Evolutionary conservation across 192 early-diverging fungal genomes (phyloP).

Genomic region (Jimgerdemannia flammicorona): DNA sequence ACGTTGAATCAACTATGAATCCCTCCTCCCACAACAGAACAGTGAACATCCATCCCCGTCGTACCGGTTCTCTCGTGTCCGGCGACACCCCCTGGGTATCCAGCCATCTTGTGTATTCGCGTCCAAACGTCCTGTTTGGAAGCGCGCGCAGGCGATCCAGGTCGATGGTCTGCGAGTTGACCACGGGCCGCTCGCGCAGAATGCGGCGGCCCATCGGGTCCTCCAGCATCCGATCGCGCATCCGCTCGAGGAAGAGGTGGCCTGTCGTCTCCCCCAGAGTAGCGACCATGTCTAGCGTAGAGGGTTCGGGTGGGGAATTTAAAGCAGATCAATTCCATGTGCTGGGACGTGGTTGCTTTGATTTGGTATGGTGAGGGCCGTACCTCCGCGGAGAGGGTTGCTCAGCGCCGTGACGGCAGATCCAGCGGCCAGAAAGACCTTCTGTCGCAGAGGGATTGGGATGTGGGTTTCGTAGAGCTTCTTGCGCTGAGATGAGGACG

Average conservation of each 20-base stretch:
- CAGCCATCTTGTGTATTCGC: constrained; percentile 80
- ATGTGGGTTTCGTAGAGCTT: constrained; percentile 58
- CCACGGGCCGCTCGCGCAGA: constrained; percentile 73
- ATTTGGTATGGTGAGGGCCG: not conserved
- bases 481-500: not conserved
- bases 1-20: too few relatives aligned
- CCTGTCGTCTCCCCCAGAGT: constrained; percentile 89
- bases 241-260: constrained; percentile 54
- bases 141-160: constrained; percentile 58
- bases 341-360: not conserved
- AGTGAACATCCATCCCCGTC: constrained; percentile 2
- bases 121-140: constrained; percentile 78
- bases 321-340: not conserved
- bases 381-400: constrained; percentile 72
- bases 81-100: constrained; percentile 76
- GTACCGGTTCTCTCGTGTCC: constrained; percentile 71
- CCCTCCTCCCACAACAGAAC: not conserved
- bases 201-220: constrained; percentile 77
- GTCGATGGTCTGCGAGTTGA: constrained; percentile 68
- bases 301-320: not conserved
- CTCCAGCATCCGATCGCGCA: constrained; percentile 78
- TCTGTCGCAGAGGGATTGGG: constrained; percentile 62
- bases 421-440: constrained; percentile 61
- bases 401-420: constrained; percentile 72
- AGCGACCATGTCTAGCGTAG: constrained; percentile 73